phyloP scores from a whole-genome alignment of 306 rosid species.

The Vigna mungo region DNA sequence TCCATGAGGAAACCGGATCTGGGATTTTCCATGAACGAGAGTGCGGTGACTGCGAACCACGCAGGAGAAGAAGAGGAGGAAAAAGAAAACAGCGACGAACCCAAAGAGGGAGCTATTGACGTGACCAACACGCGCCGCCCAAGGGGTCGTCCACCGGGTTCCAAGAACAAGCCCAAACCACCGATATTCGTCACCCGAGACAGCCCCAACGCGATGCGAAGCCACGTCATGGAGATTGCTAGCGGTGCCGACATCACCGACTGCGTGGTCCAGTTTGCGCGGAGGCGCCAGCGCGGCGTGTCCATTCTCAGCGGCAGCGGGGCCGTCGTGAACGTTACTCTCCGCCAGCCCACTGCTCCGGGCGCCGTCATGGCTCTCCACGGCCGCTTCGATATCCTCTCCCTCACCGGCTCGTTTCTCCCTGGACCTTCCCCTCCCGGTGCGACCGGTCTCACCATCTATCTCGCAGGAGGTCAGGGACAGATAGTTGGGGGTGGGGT shows the following conservation, averaged over 20 bases:
- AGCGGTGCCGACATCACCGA: conserved; percentile 71
- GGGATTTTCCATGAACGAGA: conserved; percentile 68
- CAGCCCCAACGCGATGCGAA: conserved; percentile 84
- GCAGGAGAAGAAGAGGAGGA: conserved; percentile 60
- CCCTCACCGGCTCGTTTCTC: conserved; percentile 69
- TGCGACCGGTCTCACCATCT: conserved; percentile 74
- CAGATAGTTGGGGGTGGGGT: conserved; percentile 83
- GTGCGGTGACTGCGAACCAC: conserved; percentile 13
- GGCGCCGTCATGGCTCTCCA: conserved; percentile 72
- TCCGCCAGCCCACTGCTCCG: conserved; percentile 69
- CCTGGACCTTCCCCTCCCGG: conserved; percentile 77
- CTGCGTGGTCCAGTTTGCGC: conserved; percentile 69
- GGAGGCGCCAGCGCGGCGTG: conserved; percentile 76
- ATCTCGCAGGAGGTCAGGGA: conserved; percentile 79
- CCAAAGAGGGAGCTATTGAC: conserved; percentile 72
- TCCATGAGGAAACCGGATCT: conserved; percentile 72
- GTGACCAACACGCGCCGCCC: conserved; percentile 62
- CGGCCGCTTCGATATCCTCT: conserved; percentile 82
- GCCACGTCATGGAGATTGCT: conserved; percentile 91
- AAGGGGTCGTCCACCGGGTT: conserved; percentile 76
- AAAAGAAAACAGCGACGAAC: conserved; percentile 75
- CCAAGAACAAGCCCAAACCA: conserved; percentile 81
- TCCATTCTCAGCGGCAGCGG: conserved; percentile 76
- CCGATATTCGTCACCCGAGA: conserved; percentile 82
- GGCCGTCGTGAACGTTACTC: conserved; percentile 69